Conservation (phyloP, 2,329 filamentous ascomycete genomes). For the Ceratocystis lukuohia region DNA sequence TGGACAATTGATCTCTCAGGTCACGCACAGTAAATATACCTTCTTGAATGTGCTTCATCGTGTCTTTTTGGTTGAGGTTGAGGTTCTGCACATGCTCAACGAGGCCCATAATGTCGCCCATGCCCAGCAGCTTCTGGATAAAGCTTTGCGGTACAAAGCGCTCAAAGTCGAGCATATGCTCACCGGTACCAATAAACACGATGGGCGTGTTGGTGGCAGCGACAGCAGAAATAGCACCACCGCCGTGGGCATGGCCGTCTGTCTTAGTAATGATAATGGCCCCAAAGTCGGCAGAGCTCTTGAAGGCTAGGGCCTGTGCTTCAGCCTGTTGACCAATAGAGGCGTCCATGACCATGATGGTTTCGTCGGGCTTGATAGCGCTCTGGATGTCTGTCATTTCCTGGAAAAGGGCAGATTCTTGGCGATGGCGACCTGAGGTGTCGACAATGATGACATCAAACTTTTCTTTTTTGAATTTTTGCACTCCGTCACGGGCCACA, state of each 20-base stretch:
- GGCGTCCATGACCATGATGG: conserved; percentile 93
- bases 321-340: conserved; percentile 95
- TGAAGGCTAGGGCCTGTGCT: conserved; percentile 89
- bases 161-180: conserved; percentile 92
- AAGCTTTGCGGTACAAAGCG: conserved; percentile 87
- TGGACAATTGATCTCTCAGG: conserved; percentile 83
- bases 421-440: conserved; percentile 85
- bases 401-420: conserved; percentile 87
- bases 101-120: conserved; percentile 91
- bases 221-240: conserved; percentile 94
- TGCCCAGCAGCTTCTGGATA: conserved; percentile 83
- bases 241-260: conserved; percentile 86
- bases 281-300: conserved; percentile 90
- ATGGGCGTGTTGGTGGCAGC: conserved; percentile 94
- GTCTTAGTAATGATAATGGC: conserved; percentile 99
- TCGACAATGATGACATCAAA: conserved; percentile 99
- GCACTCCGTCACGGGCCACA: conserved; percentile 88
- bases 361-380: conserved; percentile 79
- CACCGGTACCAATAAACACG: conserved; percentile 93
- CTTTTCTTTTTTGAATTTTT: conserved; percentile 96
- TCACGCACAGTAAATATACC: conserved; percentile 94
- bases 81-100: conserved; percentile 94
- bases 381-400: conserved; percentile 96
- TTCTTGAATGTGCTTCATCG: conserved; percentile 96
- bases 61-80: conserved; percentile 94